Evolutionary conservation across 306 rosid genomes (phyloP).

Genomic region (Cyamopsis tetragonoloba): DNA sequence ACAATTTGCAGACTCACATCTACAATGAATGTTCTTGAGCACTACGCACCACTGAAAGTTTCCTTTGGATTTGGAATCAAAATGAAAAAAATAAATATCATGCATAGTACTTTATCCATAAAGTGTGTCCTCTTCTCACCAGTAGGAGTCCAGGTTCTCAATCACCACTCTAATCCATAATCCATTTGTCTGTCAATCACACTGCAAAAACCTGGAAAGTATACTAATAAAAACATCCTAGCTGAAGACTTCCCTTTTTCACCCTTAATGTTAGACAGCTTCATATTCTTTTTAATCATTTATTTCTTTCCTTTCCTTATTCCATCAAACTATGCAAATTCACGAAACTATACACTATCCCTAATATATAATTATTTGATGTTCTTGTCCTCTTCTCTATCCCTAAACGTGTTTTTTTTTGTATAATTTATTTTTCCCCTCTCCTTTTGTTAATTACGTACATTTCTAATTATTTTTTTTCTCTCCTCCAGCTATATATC

Average conservation of each 20-base stretch:
- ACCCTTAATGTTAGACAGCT: neutral
- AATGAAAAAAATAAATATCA: slow-evolving; percentile 1
- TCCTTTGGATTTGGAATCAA: slow-evolving; percentile 24
- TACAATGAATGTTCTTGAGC: slow-evolving; percentile 18
- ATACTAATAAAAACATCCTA: slow-evolving; percentile 1
- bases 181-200: slow-evolving; percentile 18
- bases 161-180: slow-evolving; percentile 18
- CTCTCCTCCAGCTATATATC: slow-evolving; percentile 26
- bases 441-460: slow-evolving; percentile 6
- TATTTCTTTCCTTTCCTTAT: neutral
- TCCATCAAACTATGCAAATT: slow-evolving; percentile 13
- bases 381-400: slow-evolving; percentile 8
- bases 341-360: slow-evolving; percentile 1
- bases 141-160: slow-evolving; percentile 20
- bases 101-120: slow-evolving; percentile 27
- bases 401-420: neutral
- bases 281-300: neutral
- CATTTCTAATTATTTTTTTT: neutral
- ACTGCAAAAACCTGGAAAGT: slow-evolving; percentile 2
- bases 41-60: slow-evolving; percentile 26
- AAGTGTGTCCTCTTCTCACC: slow-evolving; percentile 31
- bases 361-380: neutral
- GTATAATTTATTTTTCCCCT: neutral
- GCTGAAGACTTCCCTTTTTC: slow-evolving; percentile 17
- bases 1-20: neutral